These are phyloP conservation scores for Apiotrichum veenhuisii DNA, from an alignment of 1,284 basidiomycete genomes.

Conservation along the genomic window DNA sequence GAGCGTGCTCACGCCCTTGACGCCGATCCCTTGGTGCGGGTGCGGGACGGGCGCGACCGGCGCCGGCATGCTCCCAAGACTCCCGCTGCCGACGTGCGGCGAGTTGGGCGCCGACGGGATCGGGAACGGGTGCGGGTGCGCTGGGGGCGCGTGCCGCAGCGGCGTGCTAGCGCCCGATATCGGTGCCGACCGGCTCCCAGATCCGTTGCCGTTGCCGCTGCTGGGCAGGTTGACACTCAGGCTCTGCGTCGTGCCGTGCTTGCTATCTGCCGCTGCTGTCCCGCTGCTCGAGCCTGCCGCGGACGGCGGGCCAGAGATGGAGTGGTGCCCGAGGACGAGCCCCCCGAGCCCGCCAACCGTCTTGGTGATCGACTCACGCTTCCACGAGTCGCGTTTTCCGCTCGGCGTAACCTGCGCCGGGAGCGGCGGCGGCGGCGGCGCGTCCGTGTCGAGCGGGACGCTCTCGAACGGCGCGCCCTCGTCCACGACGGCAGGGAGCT, in stretches of 20 bases:
- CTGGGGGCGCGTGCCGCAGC: conserved; percentile 38
- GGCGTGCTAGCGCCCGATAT: conserved; percentile 20
- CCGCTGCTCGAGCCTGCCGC: conserved; percentile 4
- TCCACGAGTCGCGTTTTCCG: conserved; percentile 7
- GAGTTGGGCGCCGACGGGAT: conserved; percentile 21
- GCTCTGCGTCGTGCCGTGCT: not conserved
- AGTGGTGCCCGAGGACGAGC: not conserved
- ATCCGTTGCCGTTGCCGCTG: not conserved
- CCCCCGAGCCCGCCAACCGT: not conserved
- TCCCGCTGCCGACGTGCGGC: not conserved
- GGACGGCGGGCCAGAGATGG: conserved; percentile 25
- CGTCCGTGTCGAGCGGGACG: conserved; percentile 24
- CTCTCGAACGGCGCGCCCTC: conserved; percentile 36
- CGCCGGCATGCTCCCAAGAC: not conserved
- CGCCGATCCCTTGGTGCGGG: conserved; percentile 23
- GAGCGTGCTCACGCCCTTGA: conserved; percentile 38
- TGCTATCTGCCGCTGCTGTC: conserved; percentile 19
- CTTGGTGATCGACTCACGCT: not conserved
- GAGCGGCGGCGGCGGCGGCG: conserved; percentile 4
- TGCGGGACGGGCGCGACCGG: conserved; percentile 1
- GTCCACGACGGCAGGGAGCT: conserved; percentile 12
- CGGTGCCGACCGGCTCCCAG: not conserved
- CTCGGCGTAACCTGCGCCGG: not conserved
- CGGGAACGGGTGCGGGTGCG: conserved; percentile 44
- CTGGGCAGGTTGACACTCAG: not conserved